Percentiles rank a stretch among this genome's conserved stretches.
These are phyloP conservation scores for Colletotrichum sp. DNA, from an alignment of 2,329 filamentous ascomycete genomes.

Conservation along the genomic window DNA sequence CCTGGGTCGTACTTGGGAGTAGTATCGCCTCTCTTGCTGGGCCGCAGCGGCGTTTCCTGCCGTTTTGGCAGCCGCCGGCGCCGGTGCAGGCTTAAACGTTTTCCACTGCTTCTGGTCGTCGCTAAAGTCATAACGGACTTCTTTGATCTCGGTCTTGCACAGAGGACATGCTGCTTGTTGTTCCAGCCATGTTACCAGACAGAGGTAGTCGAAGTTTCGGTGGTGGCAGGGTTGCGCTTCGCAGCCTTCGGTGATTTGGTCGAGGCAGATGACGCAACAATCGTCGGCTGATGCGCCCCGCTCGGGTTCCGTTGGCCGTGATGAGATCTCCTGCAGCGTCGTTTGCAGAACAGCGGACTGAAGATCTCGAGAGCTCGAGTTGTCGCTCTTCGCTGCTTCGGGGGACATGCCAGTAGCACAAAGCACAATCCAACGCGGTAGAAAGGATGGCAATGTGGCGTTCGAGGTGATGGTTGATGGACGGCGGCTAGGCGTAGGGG, in stretches of 20 bases:
- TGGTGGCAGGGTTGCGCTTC: slow-evolving; percentile 80
- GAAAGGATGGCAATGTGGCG: neutral
- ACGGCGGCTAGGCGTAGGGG: neutral
- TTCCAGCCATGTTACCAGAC: slow-evolving; percentile 82
- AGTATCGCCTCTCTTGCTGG: neutral
- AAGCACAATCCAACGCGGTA: neutral
- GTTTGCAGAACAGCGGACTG: slow-evolving; percentile 46
- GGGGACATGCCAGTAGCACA: slow-evolving; percentile 9
- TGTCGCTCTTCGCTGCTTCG: slow-evolving; percentile 2
- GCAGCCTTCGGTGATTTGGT: slow-evolving; percentile 73
- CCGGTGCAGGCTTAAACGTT: slow-evolving; percentile 48
- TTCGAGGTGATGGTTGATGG: neutral
- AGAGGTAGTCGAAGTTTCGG: slow-evolving; percentile 82
- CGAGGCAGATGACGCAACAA: slow-evolving; percentile 88
- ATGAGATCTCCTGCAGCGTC: slow-evolving; percentile 47
- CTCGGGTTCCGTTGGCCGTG: slow-evolving; percentile 16
- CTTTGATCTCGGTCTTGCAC: slow-evolving; percentile 65
- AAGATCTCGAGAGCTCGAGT: slow-evolving; percentile 36
- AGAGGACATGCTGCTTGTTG: slow-evolving; percentile 77
- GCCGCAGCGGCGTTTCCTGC: neutral
- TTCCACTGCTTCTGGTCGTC: slow-evolving; percentile 52
- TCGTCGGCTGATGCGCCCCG: slow-evolving; percentile 21
- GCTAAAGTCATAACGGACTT: slow-evolving; percentile 64
- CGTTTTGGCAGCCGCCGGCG: neutral
- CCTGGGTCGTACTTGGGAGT: slow-evolving; percentile 4